Evolutionary conservation across 495 filamentous ascomycete species (phyloP).

Genomic region (Lichenothelia convexa): DNA sequence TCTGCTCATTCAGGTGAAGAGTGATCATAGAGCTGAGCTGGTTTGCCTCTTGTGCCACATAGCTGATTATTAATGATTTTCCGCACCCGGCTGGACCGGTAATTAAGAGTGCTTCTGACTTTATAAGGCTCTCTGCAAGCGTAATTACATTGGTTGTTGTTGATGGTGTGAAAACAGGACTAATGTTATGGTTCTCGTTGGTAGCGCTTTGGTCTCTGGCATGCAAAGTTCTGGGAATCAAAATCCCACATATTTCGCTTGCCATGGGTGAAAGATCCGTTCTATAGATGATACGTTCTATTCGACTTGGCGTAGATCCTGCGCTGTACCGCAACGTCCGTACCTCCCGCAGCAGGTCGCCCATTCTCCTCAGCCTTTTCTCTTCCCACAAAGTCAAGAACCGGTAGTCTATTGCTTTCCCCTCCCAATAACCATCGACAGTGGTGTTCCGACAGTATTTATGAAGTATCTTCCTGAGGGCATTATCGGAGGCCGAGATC

Average conservation of each 20-base stretch:
- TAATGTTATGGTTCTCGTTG: no score
- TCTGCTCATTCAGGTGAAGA: constrained; percentile 90
- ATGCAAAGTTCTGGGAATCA: constrained; percentile 57
- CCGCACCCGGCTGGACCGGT: constrained; percentile 74
- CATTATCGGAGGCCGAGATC: constrained; percentile 62
- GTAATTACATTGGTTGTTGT: constrained; percentile 56
- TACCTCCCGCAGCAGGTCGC: not conserved
- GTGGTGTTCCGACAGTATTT: constrained; percentile 41
- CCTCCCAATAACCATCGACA: constrained; percentile 58
- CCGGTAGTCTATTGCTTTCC: constrained; percentile 57
- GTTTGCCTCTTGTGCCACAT: constrained; percentile 58
- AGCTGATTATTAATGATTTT: constrained; percentile 73
- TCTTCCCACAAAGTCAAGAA: constrained; percentile 75
- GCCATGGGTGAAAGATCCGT: constrained; percentile 32
- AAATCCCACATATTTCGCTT: constrained; percentile 38
- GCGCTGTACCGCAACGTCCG: not conserved
- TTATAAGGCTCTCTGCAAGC: constrained; percentile 47
- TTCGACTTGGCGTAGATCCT: constrained; percentile 10
- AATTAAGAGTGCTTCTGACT: constrained; percentile 51
- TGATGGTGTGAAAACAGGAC: constrained; percentile 42
- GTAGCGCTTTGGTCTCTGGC: constrained; percentile 34
- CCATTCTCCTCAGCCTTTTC: constrained; percentile 19
- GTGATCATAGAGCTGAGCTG: constrained; percentile 65
- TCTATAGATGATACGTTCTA: constrained; percentile 7
- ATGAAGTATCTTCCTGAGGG: constrained; percentile 48